Evolutionary conservation across 2,329 filamentous ascomycete genomes (phyloP), one percentile per base, ranked within the genome.

Genomic region (Trichoderma brevicompactum): DNA sequence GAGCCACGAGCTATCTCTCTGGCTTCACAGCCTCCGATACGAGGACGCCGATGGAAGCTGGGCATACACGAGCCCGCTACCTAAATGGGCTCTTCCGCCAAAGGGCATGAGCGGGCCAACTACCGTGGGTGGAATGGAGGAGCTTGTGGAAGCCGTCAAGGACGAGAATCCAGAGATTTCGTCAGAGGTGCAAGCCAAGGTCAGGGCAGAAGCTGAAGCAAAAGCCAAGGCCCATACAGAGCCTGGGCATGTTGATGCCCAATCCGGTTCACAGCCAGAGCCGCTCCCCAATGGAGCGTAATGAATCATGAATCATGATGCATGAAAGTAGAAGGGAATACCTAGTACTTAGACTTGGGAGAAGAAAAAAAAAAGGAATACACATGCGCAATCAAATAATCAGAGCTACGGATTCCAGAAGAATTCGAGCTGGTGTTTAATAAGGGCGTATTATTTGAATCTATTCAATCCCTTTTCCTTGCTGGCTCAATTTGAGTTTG

Each of bases 11-110:
- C 83, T 99, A 53, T 92, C 92, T 0, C 90, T 99, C 46, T 99
- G 94, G 85, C 83, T 99, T 68, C 95, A 99, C 80, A 96, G 94
- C 65, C 87, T 93, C 67, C 88, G 92, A 52, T 99, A 99, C 76
- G 89, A 94, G 70, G 94, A 94, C 75, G 86, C 88, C 32, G 87
- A 88, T 32, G 94, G 94, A 4, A 83, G 83, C 61, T 99, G 95
- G 95, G 88, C 88, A 61, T 98, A 97, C 76, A 87, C 89, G 73
- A 97, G 94, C 70, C 86, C 88, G 28, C 81, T 97, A 74, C 95
- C 95, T 1, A 81, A 81, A 19, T 99, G 95, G 95, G 94, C 93
- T 15, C 77, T 96, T 64, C 93, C 94, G 7, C 93, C 94, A 0
- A 79, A 83, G 13, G 92, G 90, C 1, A 81, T 85, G 72, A 85